A percentile compares a stretch with the other conserved stretches of the same genome.
Evolutionary conservation across 129 eudicot genomes (phyloP).

Genomic region (Scalesia atractyloides): DNA sequence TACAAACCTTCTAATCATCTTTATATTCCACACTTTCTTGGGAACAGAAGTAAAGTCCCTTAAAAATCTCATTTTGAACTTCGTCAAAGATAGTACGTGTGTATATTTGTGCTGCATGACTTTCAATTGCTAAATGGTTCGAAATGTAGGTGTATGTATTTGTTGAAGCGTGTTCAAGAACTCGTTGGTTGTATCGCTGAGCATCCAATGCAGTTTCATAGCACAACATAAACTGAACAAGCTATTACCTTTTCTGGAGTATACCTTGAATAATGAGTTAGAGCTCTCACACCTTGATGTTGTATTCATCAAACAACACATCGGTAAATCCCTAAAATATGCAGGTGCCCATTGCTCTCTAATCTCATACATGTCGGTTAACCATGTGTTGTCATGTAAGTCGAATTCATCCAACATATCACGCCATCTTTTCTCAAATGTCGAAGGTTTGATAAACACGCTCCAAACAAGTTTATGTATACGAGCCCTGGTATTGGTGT

Average conservation of each 20-base stretch:
- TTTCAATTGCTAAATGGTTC: background rate
- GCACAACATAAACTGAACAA: background rate
- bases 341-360: background rate
- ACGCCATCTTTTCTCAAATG: background rate
- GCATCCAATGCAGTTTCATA: constrained; percentile 1
- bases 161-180: background rate
- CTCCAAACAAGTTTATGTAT: constrained; percentile 8
- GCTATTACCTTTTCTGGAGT: background rate
- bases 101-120: background rate
- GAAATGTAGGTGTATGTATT: background rate
- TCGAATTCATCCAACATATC: background rate
- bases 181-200: background rate
- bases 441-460: background rate
- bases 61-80: constrained; percentile 4
- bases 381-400: background rate
- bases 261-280: background rate
- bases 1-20: background rate
- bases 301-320: constrained; percentile 10
- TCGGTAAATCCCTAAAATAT: background rate
- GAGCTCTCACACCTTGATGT: background rate
- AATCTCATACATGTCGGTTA: background rate
- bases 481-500: background rate
- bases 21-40: background rate
- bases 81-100: background rate
- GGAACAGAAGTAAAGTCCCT: background rate